Base-by-base conservation (phyloP, 371 early-diverging fungal genomes). In the Rhizomucor miehei region DNA sequence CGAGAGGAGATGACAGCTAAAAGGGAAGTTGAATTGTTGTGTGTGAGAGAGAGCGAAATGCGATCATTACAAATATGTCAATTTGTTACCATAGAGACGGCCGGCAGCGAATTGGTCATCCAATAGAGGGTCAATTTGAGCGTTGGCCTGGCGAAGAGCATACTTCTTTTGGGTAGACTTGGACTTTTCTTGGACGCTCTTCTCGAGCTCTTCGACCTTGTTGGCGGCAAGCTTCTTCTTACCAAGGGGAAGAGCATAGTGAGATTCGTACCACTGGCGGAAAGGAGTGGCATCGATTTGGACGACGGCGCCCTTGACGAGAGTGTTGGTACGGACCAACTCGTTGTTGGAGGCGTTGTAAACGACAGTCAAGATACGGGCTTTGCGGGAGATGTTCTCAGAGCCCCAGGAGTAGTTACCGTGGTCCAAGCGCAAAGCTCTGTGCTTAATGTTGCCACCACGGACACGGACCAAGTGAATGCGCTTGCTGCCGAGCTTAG, bases 271-370 rank as follows among this genome's bases (percentile, higher is more conserved):
- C 91, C 94, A 94, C 76, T 95, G 94, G 64, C 92, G 88, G 91
- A 96, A 96, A 50, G 94, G 94, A 56, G 94, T 90, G 69, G 97
- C 94, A 78, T 94, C 95, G 63, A 99, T 86, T 79, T 98, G 95
- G 55, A 99, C 88, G 62, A 99, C 91, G 73, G 91, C 85, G 57
- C 93, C 89, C 88, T 99, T 98, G 48, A 98, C 98, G 44, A 99
- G 85, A 51, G 99, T 99, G 86, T 97, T 97, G 79, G 99, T 99
- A 69, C 99, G 93, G 75, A 99, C 95, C 67, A 99, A 84, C 83
- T 99, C 99, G 90, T 99, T 99, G 92, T 92, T 94, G 74, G 93
- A 90, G 64, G 98, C 90, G 84, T 99, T 98, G 92, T 99, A 99
- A 63, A 93, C 90, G 64, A 99, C 99, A 55, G 86, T 81, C 66